Conservation (phyloP, 352 stramenopile species). For the Thalassiosira hispida region DNA sequence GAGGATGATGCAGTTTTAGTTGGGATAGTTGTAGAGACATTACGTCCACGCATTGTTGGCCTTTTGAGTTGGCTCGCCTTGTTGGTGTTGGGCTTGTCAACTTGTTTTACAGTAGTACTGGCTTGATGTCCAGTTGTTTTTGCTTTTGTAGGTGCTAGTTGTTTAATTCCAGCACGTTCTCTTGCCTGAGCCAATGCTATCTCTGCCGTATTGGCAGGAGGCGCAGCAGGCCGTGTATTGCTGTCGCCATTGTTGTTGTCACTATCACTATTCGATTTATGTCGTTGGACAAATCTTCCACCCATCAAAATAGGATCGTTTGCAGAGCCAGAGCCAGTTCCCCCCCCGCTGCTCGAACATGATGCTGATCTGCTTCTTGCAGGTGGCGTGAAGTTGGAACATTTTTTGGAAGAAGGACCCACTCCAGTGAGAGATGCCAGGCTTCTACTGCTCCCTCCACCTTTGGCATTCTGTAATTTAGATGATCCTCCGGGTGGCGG, state of each 20-base stretch:
- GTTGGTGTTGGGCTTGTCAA: too few species aligned
- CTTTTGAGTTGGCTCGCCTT: not conserved
- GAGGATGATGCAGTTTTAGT: conserved; percentile 1
- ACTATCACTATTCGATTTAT: not conserved
- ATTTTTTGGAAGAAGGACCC: not conserved
- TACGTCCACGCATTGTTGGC: not conserved
- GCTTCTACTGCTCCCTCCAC: not conserved
- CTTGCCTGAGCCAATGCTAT: conserved; percentile 26
- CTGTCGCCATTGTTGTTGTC: not conserved
- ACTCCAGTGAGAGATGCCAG: conserved; percentile 15
- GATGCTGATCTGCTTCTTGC: too few species aligned
- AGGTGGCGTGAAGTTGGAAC: not conserved
- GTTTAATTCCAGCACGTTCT: conserved; percentile 7
- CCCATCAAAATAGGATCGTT: conserved; percentile 10
- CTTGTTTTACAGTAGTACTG: too few species aligned
- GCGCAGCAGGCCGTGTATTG: not conserved
- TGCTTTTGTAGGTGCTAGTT: not conserved
- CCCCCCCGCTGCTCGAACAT: not conserved
- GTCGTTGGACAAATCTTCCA: not conserved
- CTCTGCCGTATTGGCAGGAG: conserved; percentile 11
- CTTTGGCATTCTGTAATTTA: not conserved
- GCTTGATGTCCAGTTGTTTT: too few species aligned
- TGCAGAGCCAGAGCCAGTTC: conserved; percentile 1
- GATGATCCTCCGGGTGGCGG: not conserved
- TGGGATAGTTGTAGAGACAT: not conserved